Evolutionary conservation across 805 yeast genomes (phyloP).

Genomic region (Candida taoyuanica): DNA sequence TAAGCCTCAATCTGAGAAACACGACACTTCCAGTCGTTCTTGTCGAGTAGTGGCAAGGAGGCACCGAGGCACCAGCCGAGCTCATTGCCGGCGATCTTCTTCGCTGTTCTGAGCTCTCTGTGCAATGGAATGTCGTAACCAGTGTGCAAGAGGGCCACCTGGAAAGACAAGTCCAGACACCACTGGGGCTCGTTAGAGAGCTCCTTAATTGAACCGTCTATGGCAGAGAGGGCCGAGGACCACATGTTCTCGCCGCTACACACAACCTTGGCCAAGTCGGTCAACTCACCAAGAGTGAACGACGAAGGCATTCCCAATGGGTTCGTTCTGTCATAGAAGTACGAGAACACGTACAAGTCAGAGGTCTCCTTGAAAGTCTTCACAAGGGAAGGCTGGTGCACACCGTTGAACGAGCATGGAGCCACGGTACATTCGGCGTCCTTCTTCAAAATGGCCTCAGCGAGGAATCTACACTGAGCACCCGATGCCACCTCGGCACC

Average conservation of each 20-base stretch:
- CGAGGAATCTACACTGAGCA: constrained; percentile 79
- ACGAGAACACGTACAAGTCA: constrained; percentile 89
- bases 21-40: constrained; percentile 65
- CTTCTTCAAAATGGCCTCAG: constrained; percentile 80
- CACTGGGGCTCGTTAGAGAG: constrained; percentile 81
- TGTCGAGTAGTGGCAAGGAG: constrained; percentile 81
- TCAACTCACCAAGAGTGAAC: constrained; percentile 80
- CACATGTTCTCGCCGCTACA: constrained; percentile 81
- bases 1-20: constrained; percentile 15
- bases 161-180: constrained; percentile 91
- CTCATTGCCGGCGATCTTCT: constrained; percentile 83
- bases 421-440: constrained; percentile 66
- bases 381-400: constrained; percentile 89
- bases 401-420: constrained; percentile 96
- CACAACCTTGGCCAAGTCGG: constrained; percentile 75
- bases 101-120: constrained; percentile 89
- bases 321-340: constrained; percentile 89
- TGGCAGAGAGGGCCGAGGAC: constrained; percentile 60
- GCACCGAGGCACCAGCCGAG: constrained; percentile 99
- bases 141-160: constrained; percentile 85
- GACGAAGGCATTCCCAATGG: constrained; percentile 94
- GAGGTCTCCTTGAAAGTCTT: constrained; percentile 65
- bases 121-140: constrained; percentile 92
- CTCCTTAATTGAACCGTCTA: constrained; percentile 61
- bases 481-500: constrained; percentile 66